phyloP scores from a whole-genome alignment of 2,329 filamentous ascomycete species.

The Paradendryphiella salina region DNA sequence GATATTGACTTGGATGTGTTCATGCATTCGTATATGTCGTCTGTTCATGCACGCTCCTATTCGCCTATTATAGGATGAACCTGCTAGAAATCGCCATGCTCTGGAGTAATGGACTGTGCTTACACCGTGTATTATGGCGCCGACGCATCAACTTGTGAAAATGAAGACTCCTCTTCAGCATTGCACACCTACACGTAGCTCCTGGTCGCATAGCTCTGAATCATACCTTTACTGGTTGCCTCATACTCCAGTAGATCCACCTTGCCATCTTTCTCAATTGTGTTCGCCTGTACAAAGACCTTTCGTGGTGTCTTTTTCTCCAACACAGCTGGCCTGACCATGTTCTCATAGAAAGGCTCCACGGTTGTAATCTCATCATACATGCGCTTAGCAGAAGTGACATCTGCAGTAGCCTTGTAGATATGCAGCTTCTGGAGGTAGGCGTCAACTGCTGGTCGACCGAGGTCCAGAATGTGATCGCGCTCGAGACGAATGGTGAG shows the following conservation, averaged over 20 bases:
- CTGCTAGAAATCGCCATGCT: too few relatives aligned
- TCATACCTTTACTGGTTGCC: conserved; percentile 73
- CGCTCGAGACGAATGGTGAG: conserved; percentile 82
- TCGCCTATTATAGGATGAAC: too few relatives aligned
- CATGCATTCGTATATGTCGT: neutral
- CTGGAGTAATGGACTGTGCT: too few relatives aligned
- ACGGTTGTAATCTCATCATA: conserved; percentile 85
- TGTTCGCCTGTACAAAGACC: conserved; percentile 95
- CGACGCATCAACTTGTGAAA: too few relatives aligned
- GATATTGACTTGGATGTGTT: neutral
- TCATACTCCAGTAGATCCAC: conserved; percentile 83
- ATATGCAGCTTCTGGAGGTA: conserved; percentile 91
- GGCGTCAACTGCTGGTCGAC: conserved; percentile 78
- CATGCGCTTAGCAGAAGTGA: conserved; percentile 73
- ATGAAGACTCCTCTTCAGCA: neutral
- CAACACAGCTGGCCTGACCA: conserved; percentile 75
- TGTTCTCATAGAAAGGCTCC: conserved; percentile 80
- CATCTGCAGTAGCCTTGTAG: conserved; percentile 88
- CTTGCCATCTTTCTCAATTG: conserved; percentile 59
- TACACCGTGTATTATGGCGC: too few relatives aligned
- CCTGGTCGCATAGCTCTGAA: conserved; percentile 45
- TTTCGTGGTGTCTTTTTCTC: conserved; percentile 80
- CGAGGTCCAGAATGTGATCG: conserved; percentile 80
- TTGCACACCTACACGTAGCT: conserved; percentile 34
- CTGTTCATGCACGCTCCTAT: neutral